These are phyloP conservation scores for Populus hybrid DNA, from an alignment of 441 rosid genomes.

Conservation along the genomic window DNA sequence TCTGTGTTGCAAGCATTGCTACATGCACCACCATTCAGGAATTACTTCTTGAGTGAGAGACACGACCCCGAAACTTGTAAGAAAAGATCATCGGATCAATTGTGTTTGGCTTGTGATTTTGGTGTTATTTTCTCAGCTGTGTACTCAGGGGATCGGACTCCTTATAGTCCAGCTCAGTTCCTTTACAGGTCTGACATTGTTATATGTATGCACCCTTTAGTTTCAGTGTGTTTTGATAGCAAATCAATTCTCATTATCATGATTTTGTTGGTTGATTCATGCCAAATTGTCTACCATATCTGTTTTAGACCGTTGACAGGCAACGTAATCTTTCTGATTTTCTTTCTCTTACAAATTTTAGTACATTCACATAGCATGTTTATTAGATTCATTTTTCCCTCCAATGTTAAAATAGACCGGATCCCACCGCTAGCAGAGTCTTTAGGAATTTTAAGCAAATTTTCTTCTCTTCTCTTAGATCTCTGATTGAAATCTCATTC, in stretches of 20 bases:
- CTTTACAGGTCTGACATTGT: constrained; percentile 64
- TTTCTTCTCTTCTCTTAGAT: background rate
- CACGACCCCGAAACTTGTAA: constrained; percentile 58
- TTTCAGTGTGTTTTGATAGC: constrained; percentile 19
- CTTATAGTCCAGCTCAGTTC: constrained; percentile 83
- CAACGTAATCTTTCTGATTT: background rate
- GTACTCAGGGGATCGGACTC: constrained; percentile 71
- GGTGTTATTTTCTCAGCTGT: constrained; percentile 55
- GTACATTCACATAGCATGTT: constrained; percentile 5
- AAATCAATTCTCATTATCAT: constrained; percentile 3
- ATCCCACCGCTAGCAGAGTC: background rate
- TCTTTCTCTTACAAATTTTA: background rate
- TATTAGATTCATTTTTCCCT: constrained; percentile 7
- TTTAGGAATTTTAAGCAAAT: background rate
- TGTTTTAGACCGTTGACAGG: too few relatives aligned
- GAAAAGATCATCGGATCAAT: constrained; percentile 40
- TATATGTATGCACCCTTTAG: constrained; percentile 16
- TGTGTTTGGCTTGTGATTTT: constrained; percentile 74
- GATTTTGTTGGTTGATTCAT: constrained; percentile 14
- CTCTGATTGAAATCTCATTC: background rate
- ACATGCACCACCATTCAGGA: constrained; percentile 73
- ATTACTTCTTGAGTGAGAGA: constrained; percentile 62
- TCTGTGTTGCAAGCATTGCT: constrained; percentile 86
- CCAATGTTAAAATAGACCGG: background rate
- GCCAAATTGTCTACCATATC: background rate